Conservation (phyloP, 2,329 filamentous ascomycete species). For the Fusarium continuum region DNA sequence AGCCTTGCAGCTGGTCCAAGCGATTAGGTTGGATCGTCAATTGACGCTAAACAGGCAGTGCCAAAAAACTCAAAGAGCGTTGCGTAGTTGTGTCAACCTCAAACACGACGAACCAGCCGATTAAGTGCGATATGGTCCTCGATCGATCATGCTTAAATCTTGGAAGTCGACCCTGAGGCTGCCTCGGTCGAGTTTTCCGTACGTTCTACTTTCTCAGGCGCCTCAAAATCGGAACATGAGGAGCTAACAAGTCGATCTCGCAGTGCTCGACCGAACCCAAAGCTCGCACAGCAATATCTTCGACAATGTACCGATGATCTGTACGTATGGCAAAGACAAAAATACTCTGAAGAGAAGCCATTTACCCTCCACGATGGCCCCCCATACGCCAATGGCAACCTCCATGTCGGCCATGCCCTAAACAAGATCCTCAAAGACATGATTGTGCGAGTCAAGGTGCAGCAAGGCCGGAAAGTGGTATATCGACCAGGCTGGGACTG, state of each 20-base stretch:
- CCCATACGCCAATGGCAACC: conserved; percentile 91
- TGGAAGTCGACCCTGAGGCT: conserved; percentile 80
- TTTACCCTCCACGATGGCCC: conserved; percentile 96
- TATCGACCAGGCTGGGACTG: conserved; percentile 98
- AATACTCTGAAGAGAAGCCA: conserved; percentile 62
- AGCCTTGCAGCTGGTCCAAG: conserved; percentile 41
- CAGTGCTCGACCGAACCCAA: conserved; percentile 62
- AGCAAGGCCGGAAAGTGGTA: conserved; percentile 73
- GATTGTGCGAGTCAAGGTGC: conserved; percentile 81
- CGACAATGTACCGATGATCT: conserved; percentile 84
- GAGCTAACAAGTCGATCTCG: conserved; percentile 32
- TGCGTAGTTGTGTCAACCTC: conserved; percentile 29
- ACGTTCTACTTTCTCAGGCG: conserved; percentile 42
- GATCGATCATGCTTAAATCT: conserved; percentile 60
- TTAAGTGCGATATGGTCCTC: conserved; percentile 43
- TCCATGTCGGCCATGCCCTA: conserved; percentile 93
- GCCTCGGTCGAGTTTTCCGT: conserved; percentile 79
- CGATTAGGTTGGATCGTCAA: conserved; percentile 20
- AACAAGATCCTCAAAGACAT: conserved; percentile 99
- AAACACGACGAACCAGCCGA: conserved; percentile 3
- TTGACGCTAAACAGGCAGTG: conserved; percentile 15
- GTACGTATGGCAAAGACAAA: conserved; percentile 82
- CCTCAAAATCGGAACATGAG: background rate
- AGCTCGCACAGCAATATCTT: conserved; percentile 67
- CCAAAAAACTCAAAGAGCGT: conserved; percentile 40